Conservation (phyloP, 768 basidiomycete species). For the Pleurotus citrinopileatus region DNA sequence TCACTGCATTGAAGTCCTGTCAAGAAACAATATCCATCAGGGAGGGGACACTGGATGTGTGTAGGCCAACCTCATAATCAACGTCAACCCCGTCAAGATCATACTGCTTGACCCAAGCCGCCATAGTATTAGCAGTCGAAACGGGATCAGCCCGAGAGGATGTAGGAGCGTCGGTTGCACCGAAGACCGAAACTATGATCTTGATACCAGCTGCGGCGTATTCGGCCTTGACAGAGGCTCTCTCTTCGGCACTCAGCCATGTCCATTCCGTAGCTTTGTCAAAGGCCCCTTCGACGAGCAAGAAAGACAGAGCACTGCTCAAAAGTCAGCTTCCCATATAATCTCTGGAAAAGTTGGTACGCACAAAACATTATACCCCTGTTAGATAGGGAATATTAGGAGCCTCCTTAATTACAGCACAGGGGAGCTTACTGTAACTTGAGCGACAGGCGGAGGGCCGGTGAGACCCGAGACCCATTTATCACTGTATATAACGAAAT, state of each 20-base stretch:
- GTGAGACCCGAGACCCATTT: conserved; percentile 39
- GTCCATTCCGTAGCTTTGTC: conserved; percentile 64
- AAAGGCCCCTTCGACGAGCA: conserved; percentile 51
- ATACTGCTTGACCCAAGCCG: conserved; percentile 60
- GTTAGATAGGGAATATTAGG: neutral
- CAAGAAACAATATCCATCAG: too few species aligned
- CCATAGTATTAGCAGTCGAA: conserved; percentile 59
- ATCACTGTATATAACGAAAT: conserved; percentile 46
- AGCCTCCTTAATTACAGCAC: neutral
- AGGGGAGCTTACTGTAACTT: conserved; percentile 33
- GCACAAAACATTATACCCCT: conserved; percentile 64
- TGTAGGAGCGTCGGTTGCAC: conserved; percentile 56
- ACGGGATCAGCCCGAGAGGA: conserved; percentile 57
- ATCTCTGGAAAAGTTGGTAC: conserved; percentile 15
- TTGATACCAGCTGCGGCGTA: conserved; percentile 59
- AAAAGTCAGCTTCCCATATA: conserved; percentile 6
- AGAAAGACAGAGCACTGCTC: conserved; percentile 48
- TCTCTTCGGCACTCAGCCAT: conserved; percentile 38
- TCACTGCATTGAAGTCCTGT: conserved; percentile 52
- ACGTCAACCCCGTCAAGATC: conserved; percentile 71
- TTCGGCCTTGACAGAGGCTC: conserved; percentile 44
- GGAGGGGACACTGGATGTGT: too few species aligned
- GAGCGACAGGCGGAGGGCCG: conserved; percentile 45
- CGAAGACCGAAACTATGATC: conserved; percentile 64
- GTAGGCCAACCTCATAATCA: conserved; percentile 70